A percentile compares a stretch with the other conserved stretches of the same genome.
Conservation (phyloP, 805 yeast species). For the Wickerhamiella lipophila region DNA sequence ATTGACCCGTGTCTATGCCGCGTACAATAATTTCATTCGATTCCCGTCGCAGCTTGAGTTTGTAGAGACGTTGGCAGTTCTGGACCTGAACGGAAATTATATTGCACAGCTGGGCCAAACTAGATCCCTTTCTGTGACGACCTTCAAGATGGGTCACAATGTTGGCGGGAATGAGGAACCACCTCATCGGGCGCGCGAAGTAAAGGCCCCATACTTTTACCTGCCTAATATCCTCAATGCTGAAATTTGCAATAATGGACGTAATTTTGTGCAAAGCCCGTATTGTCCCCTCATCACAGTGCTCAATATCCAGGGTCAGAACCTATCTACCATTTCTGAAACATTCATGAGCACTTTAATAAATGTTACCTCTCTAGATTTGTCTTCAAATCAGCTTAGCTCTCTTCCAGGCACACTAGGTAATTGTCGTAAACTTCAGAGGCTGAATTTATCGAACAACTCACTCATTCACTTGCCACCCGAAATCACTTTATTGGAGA, state of each 20-base stretch:
- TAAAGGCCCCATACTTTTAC: constrained; percentile 6
- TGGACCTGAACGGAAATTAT: constrained; percentile 40
- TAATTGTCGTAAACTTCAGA: constrained; percentile 43
- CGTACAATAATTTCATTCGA: constrained; percentile 56
- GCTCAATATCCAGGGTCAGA: constrained; percentile 70
- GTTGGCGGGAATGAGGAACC: constrained; percentile 53
- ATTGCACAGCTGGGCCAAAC: neutral
- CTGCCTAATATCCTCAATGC: neutral
- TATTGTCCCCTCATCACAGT: constrained; percentile 49
- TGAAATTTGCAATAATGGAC: constrained; percentile 1
- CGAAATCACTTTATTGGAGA: constrained; percentile 45
- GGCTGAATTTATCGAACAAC: constrained; percentile 60
- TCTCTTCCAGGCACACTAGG: constrained; percentile 61
- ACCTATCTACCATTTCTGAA: constrained; percentile 58
- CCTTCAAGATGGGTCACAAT: constrained; percentile 25
- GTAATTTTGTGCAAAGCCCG: constrained; percentile 36
- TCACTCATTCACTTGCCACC: constrained; percentile 60
- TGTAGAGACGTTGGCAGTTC: constrained; percentile 34
- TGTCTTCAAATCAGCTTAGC: constrained; percentile 74
- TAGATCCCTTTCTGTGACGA: constrained; percentile 1
- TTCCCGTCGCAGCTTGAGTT: constrained; percentile 57
- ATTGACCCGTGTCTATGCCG: constrained; percentile 58
- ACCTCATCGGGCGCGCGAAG: constrained; percentile 50
- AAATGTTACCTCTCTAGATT: constrained; percentile 53
- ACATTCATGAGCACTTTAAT: constrained; percentile 50